Evolutionary conservation across 2,329 filamentous ascomycete genomes (phyloP), one percentile per base, ranked within the genome.

Genomic region (Fusarium drepaniforme): DNA sequence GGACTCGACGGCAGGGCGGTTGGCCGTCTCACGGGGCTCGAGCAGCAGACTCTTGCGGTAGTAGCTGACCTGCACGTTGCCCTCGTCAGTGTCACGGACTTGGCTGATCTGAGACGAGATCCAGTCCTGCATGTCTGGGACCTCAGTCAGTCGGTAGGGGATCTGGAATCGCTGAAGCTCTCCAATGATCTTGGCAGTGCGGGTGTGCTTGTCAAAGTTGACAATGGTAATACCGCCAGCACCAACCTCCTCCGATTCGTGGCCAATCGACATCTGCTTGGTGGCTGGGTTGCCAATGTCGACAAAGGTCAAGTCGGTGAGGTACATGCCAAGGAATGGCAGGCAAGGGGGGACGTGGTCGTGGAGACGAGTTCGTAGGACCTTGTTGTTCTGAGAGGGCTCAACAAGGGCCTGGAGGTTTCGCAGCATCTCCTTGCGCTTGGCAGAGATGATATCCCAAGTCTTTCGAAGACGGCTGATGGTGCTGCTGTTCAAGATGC

Each of bases 181-280:
- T 73, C 94, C 94, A 78, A 99, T 97, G 80, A 98, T 97, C 84
- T 96, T 97, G 56, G 96, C 96, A 4, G 96, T 98, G 77, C 95
- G 94, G 78, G 92, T 93, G 82, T 98, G 95, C 85, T 98, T 98
- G 87, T 98, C 96, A 79, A 98, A 98, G 84, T 99, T 99, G 88
- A 99, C 95, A 37, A 98, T 94, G 0, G 92, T 91, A 78, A 94
- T 89, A 30, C 91, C 90, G 18, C 90, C 89, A 16, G 92, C 88
- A 38, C 91, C 88, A 35, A 91, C 89, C n/a, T 93, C 90, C 16
- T 87, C 86, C 8, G 87, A 86, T 81, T 88, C 82, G 25, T 77
- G 76, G 28, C 83, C 84, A 5, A 86, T 81, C 7, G 83, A 83
- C 23, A 97, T 90, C 78, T 93, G 93, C 79, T 96, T 94, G 3